These are phyloP conservation scores for Clohesyomyces aquaticus DNA, from an alignment of 495 filamentous ascomycete genomes.

Conservation along the genomic window DNA sequence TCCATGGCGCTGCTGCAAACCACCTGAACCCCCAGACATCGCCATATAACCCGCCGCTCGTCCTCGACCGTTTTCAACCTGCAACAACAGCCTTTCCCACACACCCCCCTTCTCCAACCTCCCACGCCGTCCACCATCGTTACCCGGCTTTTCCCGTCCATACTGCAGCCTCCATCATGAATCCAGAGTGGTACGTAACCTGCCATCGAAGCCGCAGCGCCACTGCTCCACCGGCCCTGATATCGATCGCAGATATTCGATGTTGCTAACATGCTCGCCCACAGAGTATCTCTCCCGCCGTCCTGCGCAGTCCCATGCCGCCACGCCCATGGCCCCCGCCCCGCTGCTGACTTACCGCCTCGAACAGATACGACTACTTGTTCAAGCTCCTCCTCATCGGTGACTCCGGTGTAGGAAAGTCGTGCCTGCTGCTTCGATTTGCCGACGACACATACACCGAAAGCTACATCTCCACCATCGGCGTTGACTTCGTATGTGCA, in stretches of 20 bases:
- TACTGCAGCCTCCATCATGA: conserved; percentile 36
- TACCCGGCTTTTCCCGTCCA: background rate
- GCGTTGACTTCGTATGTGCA: conserved; percentile 90
- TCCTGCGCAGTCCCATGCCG: background rate
- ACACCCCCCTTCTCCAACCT: background rate
- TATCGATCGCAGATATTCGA: conserved; percentile 3
- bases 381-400: conserved; percentile 99
- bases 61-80: background rate
- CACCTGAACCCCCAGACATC: background rate
- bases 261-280: conserved; percentile 20
- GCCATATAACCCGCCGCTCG: background rate
- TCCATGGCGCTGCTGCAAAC: too few relatives aligned
- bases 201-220: conserved; percentile 16
- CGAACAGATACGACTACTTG: conserved; percentile 90
- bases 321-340: background rate
- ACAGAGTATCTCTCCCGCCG: conserved; percentile 16
- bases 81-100: background rate
- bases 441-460: conserved; percentile 99
- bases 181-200: conserved; percentile 47
- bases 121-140: too few relatives aligned
- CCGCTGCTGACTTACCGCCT: too few relatives aligned
- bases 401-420: conserved; percentile 99
- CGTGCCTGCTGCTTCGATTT: conserved; percentile 94
- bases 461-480: conserved; percentile 99
- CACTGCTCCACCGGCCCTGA: conserved; percentile 9